Base-by-base conservation (phyloP, 345 rosid species). In the Citrus unshiu region DNA sequence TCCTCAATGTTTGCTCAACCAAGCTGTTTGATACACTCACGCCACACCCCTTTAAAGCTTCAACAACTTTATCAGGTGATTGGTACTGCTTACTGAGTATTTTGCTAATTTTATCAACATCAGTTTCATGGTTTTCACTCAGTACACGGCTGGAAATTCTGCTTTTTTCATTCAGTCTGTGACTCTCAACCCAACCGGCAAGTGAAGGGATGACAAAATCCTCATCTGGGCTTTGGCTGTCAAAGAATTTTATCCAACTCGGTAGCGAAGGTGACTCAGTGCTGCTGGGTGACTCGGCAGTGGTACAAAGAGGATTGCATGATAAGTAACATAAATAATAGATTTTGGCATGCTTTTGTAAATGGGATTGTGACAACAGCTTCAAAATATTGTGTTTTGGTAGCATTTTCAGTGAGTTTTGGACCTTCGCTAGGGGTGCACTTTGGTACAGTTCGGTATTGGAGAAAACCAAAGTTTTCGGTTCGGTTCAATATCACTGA, bases 181-280 rank as follows among this genome's bases (percentile, higher is more conserved):
- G 85, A 51, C 35, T 85, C 84, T 81, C 84, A 61, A 88, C 87
- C 98, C 95, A 92, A 37, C 75, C 49, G 63, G 90, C 89, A 0
- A 93, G 83, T 30, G 98, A 88, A 77, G 97, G 99, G 74, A 95
- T 87, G 24, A 89, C 86, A 61, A 95, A 95, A 75, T 95, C 94
- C 27, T 81, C 96, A 39, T 81, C 89, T 22, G 86, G 76, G 71
- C 75, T 74, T 76, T 81, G 73, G 73, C 64, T 57, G 27, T 84
- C 73, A 43, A 59, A 77, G 74, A 78, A 81, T 78, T 75, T 87
- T 58, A 93, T 78, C 98, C 99, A 92, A 73, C 86, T 75, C 9
- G 97, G 96, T 70, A 90, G 87, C 78, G 89, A 90, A 5, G 91
- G 93, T 7, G 92, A 91, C 88, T 91, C 98, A 3, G 81, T 67